Evolutionary conservation across 768 basidiomycete genomes (phyloP), one percentile per base, ranked within the genome.

Genomic region (Boletus sensibilis): DNA sequence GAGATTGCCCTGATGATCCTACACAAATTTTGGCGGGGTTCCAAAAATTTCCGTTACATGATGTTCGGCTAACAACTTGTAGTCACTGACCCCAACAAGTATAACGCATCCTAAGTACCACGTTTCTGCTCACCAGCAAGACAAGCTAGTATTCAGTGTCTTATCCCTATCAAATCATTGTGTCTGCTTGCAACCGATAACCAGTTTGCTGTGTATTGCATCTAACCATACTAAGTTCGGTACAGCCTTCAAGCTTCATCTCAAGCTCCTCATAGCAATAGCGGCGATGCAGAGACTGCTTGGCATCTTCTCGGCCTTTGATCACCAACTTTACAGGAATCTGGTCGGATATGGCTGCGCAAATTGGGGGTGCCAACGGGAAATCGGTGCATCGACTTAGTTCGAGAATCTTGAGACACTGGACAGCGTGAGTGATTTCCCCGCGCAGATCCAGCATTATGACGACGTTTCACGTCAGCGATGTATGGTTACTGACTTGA

Each of bases 21-120:
- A 45, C 54, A 62, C 63, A 81, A 76, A 78, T 78, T 83, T 83
- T 78, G 78, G 78, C 83, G 81, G 83, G 79, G 78, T 81, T 82
- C 67, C 43, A 73, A 77, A 74, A 67, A 38, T 64, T 72, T 69
- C 53, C 39, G 48, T 60, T 35, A 49, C n/a, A n/a, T 34, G 23
- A 8, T 1, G 23, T 21, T 49, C n/a, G n/a, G 44, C 25, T 29
- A 44, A 29, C 27, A 29, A 29, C 27, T 29, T 7, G 25, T n/a
- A 44, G 18, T n/a, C 27, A 25, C 25, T 25, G 25, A 45, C 29
- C 13, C 27, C 18, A n/a, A 11, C 9, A 16, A 42, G 14, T 9
- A 5, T 2, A 18, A 25, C 23, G 16, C 9, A 25, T 25, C 41
- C 25, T 18, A 9, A 16, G 23, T n/a, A n/a, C n/a, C n/a, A n/a